Evolutionary conservation across 208 protist species (phyloP), one percentile per base, ranked within the genome.

Genomic region (Hexamita inflata): DNA sequence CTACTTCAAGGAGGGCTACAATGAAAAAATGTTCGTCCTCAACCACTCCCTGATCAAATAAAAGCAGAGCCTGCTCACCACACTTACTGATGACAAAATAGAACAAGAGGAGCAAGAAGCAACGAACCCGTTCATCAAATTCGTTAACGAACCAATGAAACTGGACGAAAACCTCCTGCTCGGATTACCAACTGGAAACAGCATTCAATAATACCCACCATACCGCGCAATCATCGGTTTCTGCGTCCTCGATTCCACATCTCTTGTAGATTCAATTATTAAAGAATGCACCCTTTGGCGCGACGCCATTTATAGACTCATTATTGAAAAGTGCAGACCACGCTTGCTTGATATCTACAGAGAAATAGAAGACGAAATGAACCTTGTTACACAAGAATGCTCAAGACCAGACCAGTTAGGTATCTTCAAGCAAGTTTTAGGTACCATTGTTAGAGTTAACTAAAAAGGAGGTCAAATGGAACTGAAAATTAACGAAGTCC

Each of bases 261-360:
- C 2, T 4, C 40, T 70, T 15, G 64, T 45, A 7, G 28, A 49
- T 15, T 45, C 32, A 2, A 70, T 70, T n/a, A 70, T 70, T 45
- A n/a, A 70, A 19, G 64, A 70, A 34, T 70, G 64, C 64, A 15
- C 11, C 11, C n/a, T 70, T 2, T 70, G 64, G 64, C 32, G 64
- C 64, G 64, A 70, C 9, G 9, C 32, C 28, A n/a, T 70, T 4
- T 45, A 19, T 4, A 4, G 64, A 4, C 4, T 45, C 32, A 15
- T 70, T 2, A 70, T 70, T n/a, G 64, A 70, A 49, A 70, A 70
- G 40, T 7, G 19, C 11, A 7, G 64, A 15, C 64, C 64, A 15
- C 26, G 11, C 11, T 34, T 70, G 4, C 35, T 70, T 2, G 64
- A 70, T 4, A 45, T n/a, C 9, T 70, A 70, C n/a, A 7, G 15